These are phyloP conservation scores for Wickerhamiella slavikovae DNA, from an alignment of 805 yeast species.

Conservation along the genomic window DNA sequence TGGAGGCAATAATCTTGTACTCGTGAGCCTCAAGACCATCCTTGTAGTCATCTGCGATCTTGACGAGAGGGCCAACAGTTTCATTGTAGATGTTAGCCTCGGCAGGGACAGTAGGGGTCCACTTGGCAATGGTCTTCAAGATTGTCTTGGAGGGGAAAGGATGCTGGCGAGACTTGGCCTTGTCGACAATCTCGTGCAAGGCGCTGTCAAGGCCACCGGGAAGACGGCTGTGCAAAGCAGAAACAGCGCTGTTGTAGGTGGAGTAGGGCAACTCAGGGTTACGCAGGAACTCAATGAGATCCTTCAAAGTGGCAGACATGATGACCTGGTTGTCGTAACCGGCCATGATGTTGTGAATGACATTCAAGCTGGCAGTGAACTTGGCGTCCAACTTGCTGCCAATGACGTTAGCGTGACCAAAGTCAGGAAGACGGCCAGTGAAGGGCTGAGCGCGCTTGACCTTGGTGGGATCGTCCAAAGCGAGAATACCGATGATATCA, in stretches of 20 bases:
- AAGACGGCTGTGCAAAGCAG: constrained; percentile 83
- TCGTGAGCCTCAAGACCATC: constrained; percentile 75
- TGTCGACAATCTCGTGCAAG: constrained; percentile 43
- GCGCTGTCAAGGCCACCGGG: constrained; percentile 57
- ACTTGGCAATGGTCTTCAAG: constrained; percentile 48
- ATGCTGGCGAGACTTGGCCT: constrained; percentile 41
- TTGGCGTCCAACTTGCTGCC: constrained; percentile 74
- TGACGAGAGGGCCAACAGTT: constrained; percentile 52
- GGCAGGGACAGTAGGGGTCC: constrained; percentile 29
- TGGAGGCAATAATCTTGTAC: constrained; percentile 44
- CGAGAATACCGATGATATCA: constrained; percentile 84
- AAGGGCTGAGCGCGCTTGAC: constrained; percentile 92
- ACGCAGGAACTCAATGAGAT: constrained; percentile 49
- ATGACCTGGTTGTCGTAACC: constrained; percentile 95
- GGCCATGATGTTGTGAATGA: constrained; percentile 56
- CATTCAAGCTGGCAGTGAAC: constrained; percentile 34
- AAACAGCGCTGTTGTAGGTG: constrained; percentile 69
- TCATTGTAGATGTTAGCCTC: constrained; percentile 26
- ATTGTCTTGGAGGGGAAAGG: constrained; percentile 90
- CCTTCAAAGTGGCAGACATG: constrained; percentile 63
- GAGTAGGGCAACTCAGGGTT: constrained; percentile 76
- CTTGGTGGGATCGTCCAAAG: constrained; percentile 90
- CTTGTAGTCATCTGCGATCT: constrained; percentile 46
- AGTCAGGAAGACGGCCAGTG: constrained; percentile 80
- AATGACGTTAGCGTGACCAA: constrained; percentile 62